Conservation (phyloP, 208 protist genomes). For the Trichomonas vaginalis region DNA sequence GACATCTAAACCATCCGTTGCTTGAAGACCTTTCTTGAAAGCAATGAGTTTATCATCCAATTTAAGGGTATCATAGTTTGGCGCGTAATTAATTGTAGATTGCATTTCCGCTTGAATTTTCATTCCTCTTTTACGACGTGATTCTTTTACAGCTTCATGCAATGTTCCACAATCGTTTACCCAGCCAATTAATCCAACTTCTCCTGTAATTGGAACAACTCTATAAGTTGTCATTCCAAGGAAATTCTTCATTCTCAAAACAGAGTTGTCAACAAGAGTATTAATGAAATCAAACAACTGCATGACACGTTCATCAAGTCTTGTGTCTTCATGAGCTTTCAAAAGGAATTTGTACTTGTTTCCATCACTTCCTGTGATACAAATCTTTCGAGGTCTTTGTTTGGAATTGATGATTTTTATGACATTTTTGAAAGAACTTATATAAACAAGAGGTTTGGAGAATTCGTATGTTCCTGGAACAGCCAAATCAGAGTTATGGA, state of each 20-base stretch:
- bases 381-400: neutral
- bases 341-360: neutral
- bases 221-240: neutral
- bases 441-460: neutral
- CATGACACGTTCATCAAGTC: conserved; percentile 16
- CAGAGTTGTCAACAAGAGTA: neutral
- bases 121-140: neutral
- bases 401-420: neutral
- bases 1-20: neutral
- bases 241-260: neutral
- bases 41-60: neutral
- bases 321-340: neutral
- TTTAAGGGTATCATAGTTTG: neutral
- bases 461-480: neutral
- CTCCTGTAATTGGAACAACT: neutral
- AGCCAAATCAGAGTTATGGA: neutral
- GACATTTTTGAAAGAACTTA: neutral
- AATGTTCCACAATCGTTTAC: neutral
- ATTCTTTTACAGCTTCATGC: neutral
- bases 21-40: neutral
- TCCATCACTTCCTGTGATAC: neutral
- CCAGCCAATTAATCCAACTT: neutral
- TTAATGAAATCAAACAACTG: conserved; percentile 8
- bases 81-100: neutral
- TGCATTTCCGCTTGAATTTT: neutral